These are phyloP conservation scores for Colletotrichum paranaense DNA, from an alignment of 2,329 filamentous ascomycete genomes.

Conservation along the genomic window DNA sequence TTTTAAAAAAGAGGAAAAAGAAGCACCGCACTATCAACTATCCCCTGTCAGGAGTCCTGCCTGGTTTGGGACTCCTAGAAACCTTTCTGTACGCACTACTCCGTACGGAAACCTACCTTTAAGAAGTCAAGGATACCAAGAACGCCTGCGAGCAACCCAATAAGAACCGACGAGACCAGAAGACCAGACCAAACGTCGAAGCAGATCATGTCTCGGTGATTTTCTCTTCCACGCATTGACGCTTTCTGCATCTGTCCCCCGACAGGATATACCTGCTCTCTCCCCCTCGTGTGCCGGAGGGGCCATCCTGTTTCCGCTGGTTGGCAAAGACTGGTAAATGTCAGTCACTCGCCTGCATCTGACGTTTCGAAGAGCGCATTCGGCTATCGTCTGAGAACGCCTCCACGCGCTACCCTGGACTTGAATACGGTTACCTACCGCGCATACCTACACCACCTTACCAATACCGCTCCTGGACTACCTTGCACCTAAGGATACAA, in stretches of 20 bases:
- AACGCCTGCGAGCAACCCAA: background rate
- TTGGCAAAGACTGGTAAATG: conserved; percentile 10
- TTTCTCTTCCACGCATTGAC: conserved; percentile 37
- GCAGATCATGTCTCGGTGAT: conserved; percentile 54
- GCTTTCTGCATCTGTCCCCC: background rate
- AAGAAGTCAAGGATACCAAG: background rate
- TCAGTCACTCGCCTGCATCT: conserved; percentile 28
- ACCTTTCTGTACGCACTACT: background rate
- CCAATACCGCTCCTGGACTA: conserved; percentile 9
- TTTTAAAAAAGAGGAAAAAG: conserved; percentile 24
- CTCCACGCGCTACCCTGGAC: conserved; percentile 28
- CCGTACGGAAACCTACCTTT: background rate
- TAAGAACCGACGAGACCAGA: background rate
- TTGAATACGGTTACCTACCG: background rate
- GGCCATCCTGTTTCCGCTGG: conserved; percentile 28
- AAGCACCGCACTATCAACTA: conserved; percentile 17
- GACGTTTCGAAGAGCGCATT: conserved; percentile 36
- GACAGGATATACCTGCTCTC: conserved; percentile 28
- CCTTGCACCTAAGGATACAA: background rate
- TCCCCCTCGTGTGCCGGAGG: conserved; percentile 9
- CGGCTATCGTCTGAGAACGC: conserved; percentile 34
- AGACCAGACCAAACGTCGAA: conserved; percentile 38
- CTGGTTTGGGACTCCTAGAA: background rate
- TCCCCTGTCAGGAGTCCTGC: conserved; percentile 31
- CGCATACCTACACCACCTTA: background rate